phyloP scores from a whole-genome alignment of 768 basidiomycete species.

The Tricholoma flavovirens region DNA sequence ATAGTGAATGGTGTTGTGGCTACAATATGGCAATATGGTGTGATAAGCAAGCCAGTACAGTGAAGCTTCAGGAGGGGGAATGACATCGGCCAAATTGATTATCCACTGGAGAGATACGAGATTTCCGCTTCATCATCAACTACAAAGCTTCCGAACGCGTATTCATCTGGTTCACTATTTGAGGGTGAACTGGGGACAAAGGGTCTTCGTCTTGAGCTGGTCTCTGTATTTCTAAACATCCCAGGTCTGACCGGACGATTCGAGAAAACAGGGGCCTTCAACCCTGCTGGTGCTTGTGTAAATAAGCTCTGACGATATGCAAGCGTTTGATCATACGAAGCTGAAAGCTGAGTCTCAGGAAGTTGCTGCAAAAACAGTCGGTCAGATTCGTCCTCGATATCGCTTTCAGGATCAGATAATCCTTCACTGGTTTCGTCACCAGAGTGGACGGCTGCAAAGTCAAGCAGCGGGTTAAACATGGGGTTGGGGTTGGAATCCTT shows the following conservation, averaged over 20 bases:
- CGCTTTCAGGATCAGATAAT: conserved; percentile 46
- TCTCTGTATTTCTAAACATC: conserved; percentile 27
- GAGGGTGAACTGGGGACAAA: conserved; percentile 58
- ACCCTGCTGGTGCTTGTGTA: conserved; percentile 52
- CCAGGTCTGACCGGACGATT: conserved; percentile 42
- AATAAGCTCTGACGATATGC: conserved; percentile 68
- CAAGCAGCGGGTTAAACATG: conserved; percentile 41
- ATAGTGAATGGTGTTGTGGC: background rate
- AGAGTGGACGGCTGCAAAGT: conserved; percentile 71
- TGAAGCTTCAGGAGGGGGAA: background rate
- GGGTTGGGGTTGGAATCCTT: background rate
- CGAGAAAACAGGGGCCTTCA: conserved; percentile 48
- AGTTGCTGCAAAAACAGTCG: conserved; percentile 58
- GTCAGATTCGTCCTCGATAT: conserved; percentile 60
- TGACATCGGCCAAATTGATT: conserved; percentile 6
- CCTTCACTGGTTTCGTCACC: conserved; percentile 74
- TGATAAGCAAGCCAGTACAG: background rate
- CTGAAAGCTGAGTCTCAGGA: conserved; percentile 60
- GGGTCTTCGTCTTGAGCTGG: conserved; percentile 15
- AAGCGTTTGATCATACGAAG: conserved; percentile 68
- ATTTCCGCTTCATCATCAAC: conserved; percentile 75
- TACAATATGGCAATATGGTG: background rate
- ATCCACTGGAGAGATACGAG: conserved; percentile 31
- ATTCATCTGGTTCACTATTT: conserved; percentile 53
- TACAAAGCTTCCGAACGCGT: conserved; percentile 72